Conservation (phyloP, 805 yeast species). For the Metschnikowia sp. region DNA sequence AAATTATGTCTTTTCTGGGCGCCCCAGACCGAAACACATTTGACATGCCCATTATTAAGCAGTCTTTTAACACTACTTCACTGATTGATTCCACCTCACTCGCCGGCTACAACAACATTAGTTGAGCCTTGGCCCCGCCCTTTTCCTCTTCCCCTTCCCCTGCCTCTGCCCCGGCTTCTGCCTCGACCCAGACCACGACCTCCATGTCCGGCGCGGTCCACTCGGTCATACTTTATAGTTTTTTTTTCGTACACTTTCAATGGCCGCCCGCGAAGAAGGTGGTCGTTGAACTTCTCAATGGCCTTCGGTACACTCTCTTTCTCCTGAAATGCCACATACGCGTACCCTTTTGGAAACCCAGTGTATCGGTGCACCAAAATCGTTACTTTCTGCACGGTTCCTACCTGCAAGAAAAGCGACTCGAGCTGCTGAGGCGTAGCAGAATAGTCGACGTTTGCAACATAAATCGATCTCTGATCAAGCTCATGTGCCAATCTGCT, state of each 20-base stretch:
- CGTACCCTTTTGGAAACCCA: slow-evolving; percentile 56
- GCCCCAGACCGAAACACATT: no score
- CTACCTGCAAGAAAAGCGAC: slow-evolving; percentile 41
- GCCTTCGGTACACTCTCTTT: slow-evolving; percentile 45
- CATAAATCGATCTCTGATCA: slow-evolving; percentile 52
- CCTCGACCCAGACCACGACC: slow-evolving; percentile 24
- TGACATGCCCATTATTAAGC: no score
- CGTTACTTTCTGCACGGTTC: slow-evolving; percentile 50
- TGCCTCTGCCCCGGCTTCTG: slow-evolving; percentile 20
- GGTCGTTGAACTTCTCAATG: slow-evolving; percentile 38
- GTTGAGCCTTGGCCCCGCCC: not conserved
- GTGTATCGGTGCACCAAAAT: slow-evolving; percentile 44
- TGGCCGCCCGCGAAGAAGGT: slow-evolving; percentile 43
- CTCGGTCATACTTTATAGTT: slow-evolving; percentile 33
- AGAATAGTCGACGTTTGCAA: slow-evolving; percentile 48
- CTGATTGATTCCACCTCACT: no score
- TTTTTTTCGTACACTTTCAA: slow-evolving; percentile 49
- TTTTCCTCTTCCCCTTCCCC: slow-evolving; percentile 31
- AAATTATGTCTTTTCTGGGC: no score
- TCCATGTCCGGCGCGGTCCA: slow-evolving; percentile 31
- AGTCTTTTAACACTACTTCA: no score
- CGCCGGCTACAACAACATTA: no score
- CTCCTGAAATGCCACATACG: slow-evolving; percentile 56
- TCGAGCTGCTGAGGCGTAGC: slow-evolving; percentile 52
- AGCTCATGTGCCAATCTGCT: slow-evolving; percentile 23